Percentiles rank a stretch among this genome's conserved stretches.
Evolutionary conservation across 306 rosid genomes (phyloP).

Genomic region (Heteromeles arbutifolia): DNA sequence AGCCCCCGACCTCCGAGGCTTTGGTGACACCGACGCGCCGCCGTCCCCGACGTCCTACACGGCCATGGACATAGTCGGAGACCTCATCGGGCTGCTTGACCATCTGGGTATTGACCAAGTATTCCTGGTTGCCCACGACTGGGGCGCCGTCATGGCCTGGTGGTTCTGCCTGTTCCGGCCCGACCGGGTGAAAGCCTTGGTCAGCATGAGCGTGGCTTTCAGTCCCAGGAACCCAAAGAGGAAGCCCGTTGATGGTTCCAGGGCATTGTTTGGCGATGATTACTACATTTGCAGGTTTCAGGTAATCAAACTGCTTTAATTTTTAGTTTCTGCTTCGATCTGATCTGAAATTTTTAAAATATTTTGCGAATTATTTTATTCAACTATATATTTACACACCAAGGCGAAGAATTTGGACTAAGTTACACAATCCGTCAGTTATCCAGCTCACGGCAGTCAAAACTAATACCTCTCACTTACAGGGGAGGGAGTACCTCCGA

Average conservation of each 20-base stretch:
- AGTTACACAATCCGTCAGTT: no score
- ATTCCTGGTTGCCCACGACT: constrained; percentile 67
- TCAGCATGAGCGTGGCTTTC: constrained; percentile 50
- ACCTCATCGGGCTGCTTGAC: constrained; percentile 59
- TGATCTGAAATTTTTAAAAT: background rate
- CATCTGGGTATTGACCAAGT: constrained; percentile 36
- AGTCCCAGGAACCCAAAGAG: constrained; percentile 26
- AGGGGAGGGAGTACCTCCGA: no score
- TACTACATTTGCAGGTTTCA: constrained; percentile 2
- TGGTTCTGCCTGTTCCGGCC: constrained; percentile 50
- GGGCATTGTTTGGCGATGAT: constrained; percentile 13
- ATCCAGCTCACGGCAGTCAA: no score
- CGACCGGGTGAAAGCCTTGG: constrained; percentile 57
- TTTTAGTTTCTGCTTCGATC: background rate
- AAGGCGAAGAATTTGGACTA: no score
- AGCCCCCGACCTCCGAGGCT: constrained; percentile 75
- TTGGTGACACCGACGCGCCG: constrained; percentile 67
- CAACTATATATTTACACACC: no score
- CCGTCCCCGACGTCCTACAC: constrained; percentile 39
- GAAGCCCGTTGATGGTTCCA: background rate
- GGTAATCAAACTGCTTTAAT: background rate
- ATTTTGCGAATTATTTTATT: no score
- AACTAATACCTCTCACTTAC: no score
- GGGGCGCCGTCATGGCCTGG: constrained; percentile 66
- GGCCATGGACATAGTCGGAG: constrained; percentile 49